A percentile compares a stretch with the other conserved stretches of the same genome.
These are phyloP conservation scores for Dothideomycetidae sp. DNA, from an alignment of 2,329 filamentous ascomycete species.

Conservation along the genomic window DNA sequence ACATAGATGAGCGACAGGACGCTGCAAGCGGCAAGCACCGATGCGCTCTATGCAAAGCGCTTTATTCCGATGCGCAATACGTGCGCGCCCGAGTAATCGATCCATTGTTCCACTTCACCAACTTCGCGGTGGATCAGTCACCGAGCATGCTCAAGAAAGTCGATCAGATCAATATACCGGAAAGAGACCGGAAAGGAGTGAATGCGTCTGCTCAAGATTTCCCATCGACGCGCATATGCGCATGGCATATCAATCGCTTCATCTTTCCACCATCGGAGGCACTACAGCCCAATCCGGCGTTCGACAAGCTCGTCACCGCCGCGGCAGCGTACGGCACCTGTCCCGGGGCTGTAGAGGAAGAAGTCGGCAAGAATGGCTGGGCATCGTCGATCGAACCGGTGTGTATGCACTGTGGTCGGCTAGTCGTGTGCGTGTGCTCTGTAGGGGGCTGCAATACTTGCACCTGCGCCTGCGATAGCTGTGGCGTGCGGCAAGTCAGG, in stretches of 20 bases:
- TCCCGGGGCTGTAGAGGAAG: background rate
- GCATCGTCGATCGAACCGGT: slow-evolving; percentile 9
- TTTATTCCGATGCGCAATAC: slow-evolving; percentile 8
- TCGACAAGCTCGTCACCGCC: slow-evolving; percentile 2
- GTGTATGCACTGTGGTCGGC: slow-evolving; percentile 13
- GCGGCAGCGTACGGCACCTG: background rate
- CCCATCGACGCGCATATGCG: slow-evolving; percentile 4
- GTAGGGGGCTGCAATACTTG: slow-evolving; percentile 9
- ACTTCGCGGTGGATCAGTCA: background rate
- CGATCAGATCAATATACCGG: background rate
- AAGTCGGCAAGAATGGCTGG: background rate
- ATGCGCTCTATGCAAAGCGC: slow-evolving; percentile 9
- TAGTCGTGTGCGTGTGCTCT: slow-evolving; percentile 8
- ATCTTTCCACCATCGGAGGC: slow-evolving; percentile 4
- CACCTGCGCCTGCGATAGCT: slow-evolving; percentile 10
- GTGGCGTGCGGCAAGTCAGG: slow-evolving; percentile 11
- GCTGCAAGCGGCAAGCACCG: background rate
- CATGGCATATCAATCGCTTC: slow-evolving; percentile 10
- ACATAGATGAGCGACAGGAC: slow-evolving; percentile 3
- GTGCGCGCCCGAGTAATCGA: background rate
- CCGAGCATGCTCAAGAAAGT: background rate
- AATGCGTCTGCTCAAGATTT: background rate
- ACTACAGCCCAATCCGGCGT: background rate
- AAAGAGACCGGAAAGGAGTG: background rate
- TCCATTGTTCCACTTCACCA: slow-evolving; percentile 1